phyloP scores from a whole-genome alignment of 805 yeast genomes.

The Suhomyces prunicola region DNA sequence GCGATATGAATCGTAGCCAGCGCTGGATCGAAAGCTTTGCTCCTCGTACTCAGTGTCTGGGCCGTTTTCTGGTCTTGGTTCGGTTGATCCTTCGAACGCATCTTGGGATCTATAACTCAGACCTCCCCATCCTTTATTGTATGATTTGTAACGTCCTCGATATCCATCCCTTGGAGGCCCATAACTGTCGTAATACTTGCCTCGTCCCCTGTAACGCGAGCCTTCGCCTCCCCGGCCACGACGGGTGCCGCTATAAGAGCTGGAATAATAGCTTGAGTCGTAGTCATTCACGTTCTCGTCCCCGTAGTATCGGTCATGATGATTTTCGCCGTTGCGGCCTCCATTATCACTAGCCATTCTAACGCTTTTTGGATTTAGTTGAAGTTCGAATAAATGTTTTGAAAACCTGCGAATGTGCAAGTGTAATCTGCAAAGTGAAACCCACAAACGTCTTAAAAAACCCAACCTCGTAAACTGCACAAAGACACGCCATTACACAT shows the following conservation, averaged over 20 bases:
- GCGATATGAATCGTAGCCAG: constrained; percentile 4
- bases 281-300: constrained; percentile 1
- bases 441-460: not conserved
- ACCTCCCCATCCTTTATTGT: constrained; percentile 1
- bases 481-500: constrained; percentile 8
- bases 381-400: not conserved
- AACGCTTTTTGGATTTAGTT: not conserved
- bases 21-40: not conserved
- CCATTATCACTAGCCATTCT: not conserved
- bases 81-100: not conserved
- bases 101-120: not conserved
- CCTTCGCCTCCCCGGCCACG: constrained; percentile 4
- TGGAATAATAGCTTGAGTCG: not conserved
- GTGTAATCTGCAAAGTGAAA: not conserved
- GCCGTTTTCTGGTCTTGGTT: not conserved
- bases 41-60: not conserved
- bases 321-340: not conserved
- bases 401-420: not conserved
- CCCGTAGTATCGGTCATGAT: constrained; percentile 1
- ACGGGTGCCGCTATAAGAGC: constrained; percentile 3
- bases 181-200: constrained; percentile 10
- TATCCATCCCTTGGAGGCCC: constrained; percentile 8
- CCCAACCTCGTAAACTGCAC: not conserved
- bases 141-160: constrained; percentile 3
- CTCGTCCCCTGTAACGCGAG: constrained; percentile 14